Evolutionary conservation across 495 filamentous ascomycete genomes (phyloP), one percentile per base, ranked within the genome.

Genomic region (Evansstolkia leycettana): DNA sequence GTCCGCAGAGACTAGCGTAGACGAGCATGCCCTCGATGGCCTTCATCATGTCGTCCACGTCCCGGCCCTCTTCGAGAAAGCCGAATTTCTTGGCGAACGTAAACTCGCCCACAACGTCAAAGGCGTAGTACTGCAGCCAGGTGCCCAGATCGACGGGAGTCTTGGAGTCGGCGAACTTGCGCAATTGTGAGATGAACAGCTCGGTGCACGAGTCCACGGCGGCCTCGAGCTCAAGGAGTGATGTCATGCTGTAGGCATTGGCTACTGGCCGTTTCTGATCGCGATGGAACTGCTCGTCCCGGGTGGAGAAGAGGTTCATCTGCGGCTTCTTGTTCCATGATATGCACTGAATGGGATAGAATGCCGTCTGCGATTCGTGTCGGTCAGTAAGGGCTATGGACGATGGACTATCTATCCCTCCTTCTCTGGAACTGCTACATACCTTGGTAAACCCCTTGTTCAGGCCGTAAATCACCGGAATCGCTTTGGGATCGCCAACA

Each of bases 91-190:
- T 49, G 1, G 54, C 56, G 25, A 63, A 58, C 5, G 44, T 55
- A 5, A 58, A 34, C 35, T 57, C 54, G 5, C 54, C 65, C 23
- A 70, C 57, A 0, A 58, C 65, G 31, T 55, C 60, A 30, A 70
- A 67, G 26, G 62, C 51, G 36, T 59, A 72, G 36, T 60, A 68
- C 34, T 67, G 58, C 11, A 70, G 36, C 64, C 64, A 69, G 16
- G 34, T 37, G 3, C 51, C 59, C 0, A 69, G 30, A 29, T 69
- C 59, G 14, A 64, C 34, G 0, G 51, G 33, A 6, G 49, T 17
- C 7, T 47, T 38, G 3, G 32, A 19, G 3, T 34, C 31, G 0
- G 46, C 48, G 19, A 47, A 53, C 3, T 37, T 30, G 8, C 34
- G 13, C 7, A 58, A 17, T 26, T 51, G 37, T 1, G 36, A 26